Evolutionary conservation across 2,329 filamentous ascomycete species (phyloP).

Genomic region (Cytospora piceicola): DNA sequence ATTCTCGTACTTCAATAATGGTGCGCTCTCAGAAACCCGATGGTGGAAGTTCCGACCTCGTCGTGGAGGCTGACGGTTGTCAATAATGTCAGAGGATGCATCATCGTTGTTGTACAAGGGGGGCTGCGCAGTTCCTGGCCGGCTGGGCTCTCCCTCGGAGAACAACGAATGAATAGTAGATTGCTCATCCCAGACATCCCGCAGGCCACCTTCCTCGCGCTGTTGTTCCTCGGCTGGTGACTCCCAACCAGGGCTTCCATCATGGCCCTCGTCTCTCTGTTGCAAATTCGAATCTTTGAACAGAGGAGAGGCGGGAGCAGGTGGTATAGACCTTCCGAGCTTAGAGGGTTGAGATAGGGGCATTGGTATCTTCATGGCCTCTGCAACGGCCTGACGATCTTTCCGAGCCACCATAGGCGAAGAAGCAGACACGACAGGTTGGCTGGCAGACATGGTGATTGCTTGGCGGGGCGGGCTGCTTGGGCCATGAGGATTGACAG

Average conservation of each 20-base stretch:
- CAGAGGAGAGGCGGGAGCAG: conserved; percentile 6
- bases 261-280: not conserved
- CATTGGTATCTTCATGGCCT: conserved; percentile 28
- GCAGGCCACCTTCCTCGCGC: conserved; percentile 19
- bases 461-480: conserved; percentile 29
- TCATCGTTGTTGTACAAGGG: conserved; percentile 14
- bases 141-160: conserved; percentile 24
- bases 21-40: conserved; percentile 7
- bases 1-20: conserved; percentile 25
- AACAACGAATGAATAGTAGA: conserved; percentile 29
- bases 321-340: not conserved
- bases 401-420: conserved; percentile 18
- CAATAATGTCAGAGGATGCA: conserved; percentile 25
- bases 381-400: conserved; percentile 9
- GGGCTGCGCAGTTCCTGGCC: conserved; percentile 15
- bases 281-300: conserved; percentile 3
- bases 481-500: conserved; percentile 25
- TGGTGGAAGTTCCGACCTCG: conserved; percentile 20
- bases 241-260: conserved; percentile 17
- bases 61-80: conserved; percentile 27
- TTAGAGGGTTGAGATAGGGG: conserved; percentile 10
- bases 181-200: conserved; percentile 30
- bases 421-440: conserved; percentile 6
- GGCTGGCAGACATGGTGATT: not conserved
- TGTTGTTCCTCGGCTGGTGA: conserved; percentile 5